Percentiles rank a stretch among this genome's conserved stretches.
Conservation (phyloP, 345 rosid genomes). For the Acer campestre region DNA sequence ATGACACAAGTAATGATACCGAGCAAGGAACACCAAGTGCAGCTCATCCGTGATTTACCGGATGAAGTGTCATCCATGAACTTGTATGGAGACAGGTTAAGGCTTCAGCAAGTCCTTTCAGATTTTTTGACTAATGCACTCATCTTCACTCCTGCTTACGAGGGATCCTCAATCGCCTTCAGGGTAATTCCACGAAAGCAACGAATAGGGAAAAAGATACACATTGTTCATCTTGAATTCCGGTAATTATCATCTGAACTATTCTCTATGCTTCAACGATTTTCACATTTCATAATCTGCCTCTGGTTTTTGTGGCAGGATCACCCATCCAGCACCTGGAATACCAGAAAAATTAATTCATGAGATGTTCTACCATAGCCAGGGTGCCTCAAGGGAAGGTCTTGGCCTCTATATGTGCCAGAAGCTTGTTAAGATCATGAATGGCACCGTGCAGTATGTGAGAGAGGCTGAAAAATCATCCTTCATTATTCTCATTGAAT, state of each 20-base stretch:
- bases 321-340: conserved; percentile 85
- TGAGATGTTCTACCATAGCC: conserved; percentile 68
- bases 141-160: conserved; percentile 56
- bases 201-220: conserved; percentile 60
- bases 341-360: conserved; percentile 65
- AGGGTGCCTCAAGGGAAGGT: conserved; percentile 73
- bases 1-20: conserved; percentile 61
- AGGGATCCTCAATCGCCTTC: conserved; percentile 54
- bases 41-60: conserved; percentile 52
- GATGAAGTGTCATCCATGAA: conserved; percentile 52
- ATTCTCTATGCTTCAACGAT: not conserved
- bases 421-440: conserved; percentile 81
- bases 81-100: conserved; percentile 66
- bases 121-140: conserved; percentile 59
- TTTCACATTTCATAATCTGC: not conserved
- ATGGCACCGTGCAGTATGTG: conserved; percentile 73
- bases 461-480: conserved; percentile 73
- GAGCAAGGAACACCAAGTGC: conserved; percentile 58
- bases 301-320: conserved; percentile 36
- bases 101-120: conserved; percentile 85
- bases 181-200: conserved; percentile 48
- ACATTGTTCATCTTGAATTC: conserved; percentile 75
- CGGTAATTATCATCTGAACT: conserved; percentile 36
- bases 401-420: conserved; percentile 69
- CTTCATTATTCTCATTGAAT: conserved; percentile 63